phyloP scores from a whole-genome alignment of 345 rosid genomes.

The Bruguiera sexangula region DNA sequence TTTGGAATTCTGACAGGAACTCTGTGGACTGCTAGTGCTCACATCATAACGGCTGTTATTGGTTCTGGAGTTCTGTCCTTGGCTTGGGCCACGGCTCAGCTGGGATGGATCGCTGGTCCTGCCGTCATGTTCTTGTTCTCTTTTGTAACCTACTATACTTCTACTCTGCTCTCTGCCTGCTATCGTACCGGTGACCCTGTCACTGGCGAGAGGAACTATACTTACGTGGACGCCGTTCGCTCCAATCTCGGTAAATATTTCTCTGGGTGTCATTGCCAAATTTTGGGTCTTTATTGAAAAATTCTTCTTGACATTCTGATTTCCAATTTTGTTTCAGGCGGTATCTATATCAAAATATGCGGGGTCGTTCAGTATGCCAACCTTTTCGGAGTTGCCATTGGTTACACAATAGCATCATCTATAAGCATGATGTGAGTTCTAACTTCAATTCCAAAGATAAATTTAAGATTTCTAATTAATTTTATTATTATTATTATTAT shows the following conservation, averaged over 20 bases:
- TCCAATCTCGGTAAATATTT: constrained; percentile 45
- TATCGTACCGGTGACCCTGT: constrained; percentile 56
- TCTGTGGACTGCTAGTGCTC: constrained; percentile 61
- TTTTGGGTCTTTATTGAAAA: not conserved
- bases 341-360: constrained; percentile 52
- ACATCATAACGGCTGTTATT: constrained; percentile 69
- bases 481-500: not conserved
- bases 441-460: not conserved
- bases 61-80: constrained; percentile 64
- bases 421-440: constrained; percentile 55
- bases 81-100: constrained; percentile 66
- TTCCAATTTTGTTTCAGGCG: constrained; percentile 37
- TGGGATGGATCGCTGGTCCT: constrained; percentile 66
- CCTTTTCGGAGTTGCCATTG: constrained; percentile 24
- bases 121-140: constrained; percentile 50
- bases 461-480: not conserved
- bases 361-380: constrained; percentile 57
- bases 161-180: constrained; percentile 46
- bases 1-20: constrained; percentile 31
- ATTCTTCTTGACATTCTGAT: not conserved
- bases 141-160: constrained; percentile 58
- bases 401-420: constrained; percentile 71
- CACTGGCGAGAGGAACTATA: constrained; percentile 54
- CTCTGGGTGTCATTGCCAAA: not conserved
- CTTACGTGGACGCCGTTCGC: constrained; percentile 59